Conservation (phyloP, 2,329 filamentous ascomycete genomes). For the Aspergillus sp. region DNA sequence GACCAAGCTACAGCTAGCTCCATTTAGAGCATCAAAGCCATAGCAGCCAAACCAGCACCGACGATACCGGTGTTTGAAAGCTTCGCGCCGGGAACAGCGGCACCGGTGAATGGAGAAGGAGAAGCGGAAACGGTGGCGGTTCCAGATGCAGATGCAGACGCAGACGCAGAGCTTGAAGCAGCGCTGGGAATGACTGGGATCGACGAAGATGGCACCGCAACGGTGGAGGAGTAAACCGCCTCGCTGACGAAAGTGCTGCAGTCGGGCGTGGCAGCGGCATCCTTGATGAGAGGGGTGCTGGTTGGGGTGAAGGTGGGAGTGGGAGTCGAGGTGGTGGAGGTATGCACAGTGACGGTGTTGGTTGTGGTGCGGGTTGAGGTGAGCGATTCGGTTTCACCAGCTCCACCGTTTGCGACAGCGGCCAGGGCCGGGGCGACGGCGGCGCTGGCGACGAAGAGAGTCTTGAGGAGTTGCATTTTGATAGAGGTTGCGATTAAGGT, state of each 20-base stretch:
- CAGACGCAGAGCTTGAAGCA: too few relatives aligned
- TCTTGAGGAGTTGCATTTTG: slow-evolving; percentile 37
- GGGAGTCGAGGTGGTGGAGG: slow-evolving; percentile 16
- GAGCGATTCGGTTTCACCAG: slow-evolving; percentile 16
- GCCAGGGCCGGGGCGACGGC: slow-evolving; percentile 31
- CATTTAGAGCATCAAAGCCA: slow-evolving; percentile 31
- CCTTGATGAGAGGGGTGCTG: slow-evolving; percentile 13
- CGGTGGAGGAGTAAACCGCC: not conserved
- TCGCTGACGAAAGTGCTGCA: slow-evolving; percentile 4
- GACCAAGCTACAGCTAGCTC: not conserved
- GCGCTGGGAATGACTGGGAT: too few relatives aligned
- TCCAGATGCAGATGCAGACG: not conserved
- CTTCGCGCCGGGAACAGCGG: slow-evolving; percentile 22
- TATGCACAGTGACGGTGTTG: slow-evolving; percentile 25
- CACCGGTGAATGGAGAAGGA: slow-evolving; percentile 18
- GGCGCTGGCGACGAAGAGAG: slow-evolving; percentile 29
- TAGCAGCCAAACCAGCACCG: slow-evolving; percentile 31
- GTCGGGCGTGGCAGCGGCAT: not conserved
- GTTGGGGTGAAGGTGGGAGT: slow-evolving; percentile 11
- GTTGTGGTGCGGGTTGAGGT: slow-evolving; percentile 24
- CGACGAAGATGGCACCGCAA: not conserved
- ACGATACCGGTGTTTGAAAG: slow-evolving; percentile 27
- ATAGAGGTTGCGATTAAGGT: not conserved
- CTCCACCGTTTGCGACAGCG: slow-evolving; percentile 9
- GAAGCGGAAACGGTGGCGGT: slow-evolving; percentile 1